Conservation (phyloP, 1,139 yeast genomes). For the Debaryomyces robertsiae region DNA sequence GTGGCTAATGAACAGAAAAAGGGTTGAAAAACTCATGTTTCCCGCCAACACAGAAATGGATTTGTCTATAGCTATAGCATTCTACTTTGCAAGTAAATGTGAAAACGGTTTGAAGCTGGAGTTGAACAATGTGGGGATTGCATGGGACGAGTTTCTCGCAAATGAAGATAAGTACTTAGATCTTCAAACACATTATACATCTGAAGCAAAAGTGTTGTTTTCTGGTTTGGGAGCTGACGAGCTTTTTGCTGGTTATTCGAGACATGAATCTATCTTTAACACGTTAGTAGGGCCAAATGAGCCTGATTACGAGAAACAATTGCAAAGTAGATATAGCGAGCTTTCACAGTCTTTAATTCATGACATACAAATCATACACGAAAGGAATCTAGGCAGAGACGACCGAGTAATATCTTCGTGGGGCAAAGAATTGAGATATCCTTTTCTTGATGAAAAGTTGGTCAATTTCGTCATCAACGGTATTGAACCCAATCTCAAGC, state of each 20-base stretch:
- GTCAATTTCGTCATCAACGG: conserved; percentile 51
- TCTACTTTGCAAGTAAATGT: conserved; percentile 83
- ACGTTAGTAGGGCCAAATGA: conserved; percentile 22
- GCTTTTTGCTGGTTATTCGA: conserved; percentile 86
- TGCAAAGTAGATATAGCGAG: conserved; percentile 22
- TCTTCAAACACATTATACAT: conserved; percentile 31
- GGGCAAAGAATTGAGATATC: conserved; percentile 92
- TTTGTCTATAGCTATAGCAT: conserved; percentile 89
- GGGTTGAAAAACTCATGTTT: conserved; percentile 67
- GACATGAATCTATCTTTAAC: conserved; percentile 62
- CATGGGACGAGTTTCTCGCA: conserved; percentile 26
- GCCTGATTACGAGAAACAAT: conserved; percentile 17
- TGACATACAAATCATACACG: conserved; percentile 75
- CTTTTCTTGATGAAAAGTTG: conserved; percentile 71
- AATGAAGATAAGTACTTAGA: conserved; percentile 17
- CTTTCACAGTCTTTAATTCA: conserved; percentile 54
- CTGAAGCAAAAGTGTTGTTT: conserved; percentile 68
- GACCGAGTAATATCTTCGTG: conserved; percentile 83
- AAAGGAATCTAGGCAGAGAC: conserved; percentile 84
- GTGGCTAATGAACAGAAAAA: conserved; percentile 53
- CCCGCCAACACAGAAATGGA: conserved; percentile 96
- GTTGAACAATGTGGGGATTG: conserved; percentile 17
- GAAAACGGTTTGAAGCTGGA: conserved; percentile 31
- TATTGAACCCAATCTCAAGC: conserved; percentile 57
- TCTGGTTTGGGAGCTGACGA: conserved; percentile 99